phyloP scores from a whole-genome alignment of 1,139 yeast genomes.

The Lodderomyces jiufengensis region DNA sequence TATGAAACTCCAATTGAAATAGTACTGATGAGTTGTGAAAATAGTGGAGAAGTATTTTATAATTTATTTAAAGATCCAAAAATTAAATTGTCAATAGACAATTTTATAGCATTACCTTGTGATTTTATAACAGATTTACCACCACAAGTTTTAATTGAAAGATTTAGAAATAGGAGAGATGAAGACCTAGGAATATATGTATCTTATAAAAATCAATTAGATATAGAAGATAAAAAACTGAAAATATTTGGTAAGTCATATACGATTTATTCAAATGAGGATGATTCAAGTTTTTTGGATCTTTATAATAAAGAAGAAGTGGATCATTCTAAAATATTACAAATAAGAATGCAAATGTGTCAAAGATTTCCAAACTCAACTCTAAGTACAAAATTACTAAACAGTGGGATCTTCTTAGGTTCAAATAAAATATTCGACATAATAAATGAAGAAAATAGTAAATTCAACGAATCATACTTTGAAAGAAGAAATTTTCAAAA shows the following conservation, averaged over 20 bases:
- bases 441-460: constrained; percentile 28
- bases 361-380: constrained; percentile 83
- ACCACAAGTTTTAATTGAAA: constrained; percentile 83
- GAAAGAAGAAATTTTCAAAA: constrained; percentile 55
- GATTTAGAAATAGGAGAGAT: constrained; percentile 66
- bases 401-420: constrained; percentile 80
- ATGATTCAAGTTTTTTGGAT: constrained; percentile 60
- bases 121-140: constrained; percentile 91
- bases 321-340: constrained; percentile 63
- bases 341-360: constrained; percentile 78
- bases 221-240: constrained; percentile 70
- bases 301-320: constrained; percentile 64
- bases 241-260: constrained; percentile 49
- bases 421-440: constrained; percentile 46
- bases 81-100: constrained; percentile 9
- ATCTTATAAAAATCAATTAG: constrained; percentile 67
- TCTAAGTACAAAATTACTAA: constrained; percentile 71
- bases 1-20: constrained; percentile 33
- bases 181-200: constrained; percentile 69
- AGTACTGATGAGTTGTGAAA: constrained; percentile 42
- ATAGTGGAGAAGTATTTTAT: constrained; percentile 62
- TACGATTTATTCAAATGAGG: constrained; percentile 49
- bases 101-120: constrained; percentile 84
- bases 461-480: constrained; percentile 38
- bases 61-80: constrained; percentile 38